These are phyloP conservation scores for Hypseocharis bilobata DNA, from an alignment of 441 rosid species.

Conservation along the genomic window DNA sequence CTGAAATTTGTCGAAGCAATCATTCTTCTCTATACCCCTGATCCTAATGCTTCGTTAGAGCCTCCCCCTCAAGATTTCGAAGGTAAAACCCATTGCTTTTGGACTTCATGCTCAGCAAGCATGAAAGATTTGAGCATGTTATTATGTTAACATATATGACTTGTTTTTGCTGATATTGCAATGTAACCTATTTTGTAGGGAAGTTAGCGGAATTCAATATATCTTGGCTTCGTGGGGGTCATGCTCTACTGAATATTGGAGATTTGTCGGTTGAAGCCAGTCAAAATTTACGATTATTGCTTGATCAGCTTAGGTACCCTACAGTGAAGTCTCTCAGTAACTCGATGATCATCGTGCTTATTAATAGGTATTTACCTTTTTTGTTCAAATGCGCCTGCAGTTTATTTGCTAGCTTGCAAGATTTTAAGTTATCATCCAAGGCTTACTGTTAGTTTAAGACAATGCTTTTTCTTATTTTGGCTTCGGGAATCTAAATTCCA, in stretches of 20 bases:
- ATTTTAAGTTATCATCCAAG: background rate
- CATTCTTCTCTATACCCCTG: conserved; percentile 82
- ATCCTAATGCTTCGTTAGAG: conserved; percentile 57
- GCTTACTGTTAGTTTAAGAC: background rate
- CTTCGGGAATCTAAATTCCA: background rate
- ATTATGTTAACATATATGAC: background rate
- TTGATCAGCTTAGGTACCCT: conserved; percentile 90
- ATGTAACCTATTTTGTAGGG: conserved; percentile 39
- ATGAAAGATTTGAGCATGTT: background rate
- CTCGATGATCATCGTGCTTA: conserved; percentile 58
- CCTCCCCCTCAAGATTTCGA: conserved; percentile 42
- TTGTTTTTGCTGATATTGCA: conserved; percentile 22
- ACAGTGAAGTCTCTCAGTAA: conserved; percentile 67
- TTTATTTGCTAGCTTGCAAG: conserved; percentile 13
- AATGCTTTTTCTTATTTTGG: background rate
- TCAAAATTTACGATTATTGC: conserved; percentile 63
- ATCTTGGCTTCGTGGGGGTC: conserved; percentile 81
- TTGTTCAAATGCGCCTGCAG: conserved; percentile 11
- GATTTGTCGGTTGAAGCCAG: conserved; percentile 91
- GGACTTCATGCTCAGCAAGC: conserved; percentile 6
- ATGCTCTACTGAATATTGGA: conserved; percentile 76
- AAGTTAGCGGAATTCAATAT: conserved; percentile 53
- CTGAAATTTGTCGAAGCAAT: conserved; percentile 85
- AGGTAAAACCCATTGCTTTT: conserved; percentile 40
- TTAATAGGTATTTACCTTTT: conserved; percentile 48